phyloP scores from a whole-genome alignment of 306 rosid genomes.

The Hippophae rhamnoides region DNA sequence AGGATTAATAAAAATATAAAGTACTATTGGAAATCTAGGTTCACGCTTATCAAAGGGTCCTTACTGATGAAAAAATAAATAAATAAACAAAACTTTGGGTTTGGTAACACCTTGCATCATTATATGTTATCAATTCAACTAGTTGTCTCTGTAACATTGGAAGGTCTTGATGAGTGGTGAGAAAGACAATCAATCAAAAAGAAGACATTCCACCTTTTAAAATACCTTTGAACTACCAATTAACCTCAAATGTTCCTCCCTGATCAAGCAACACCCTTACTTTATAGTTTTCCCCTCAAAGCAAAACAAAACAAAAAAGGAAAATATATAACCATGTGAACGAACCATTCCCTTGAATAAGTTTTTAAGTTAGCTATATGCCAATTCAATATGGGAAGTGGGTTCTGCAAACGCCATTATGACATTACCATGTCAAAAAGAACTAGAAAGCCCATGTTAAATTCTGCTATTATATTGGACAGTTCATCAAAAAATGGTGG shows the following conservation, averaged over 20 bases:
- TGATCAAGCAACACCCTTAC: not conserved
- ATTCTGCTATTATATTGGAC: not conserved
- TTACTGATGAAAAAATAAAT: no score
- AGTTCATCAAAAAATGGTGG: not conserved
- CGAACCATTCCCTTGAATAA: not conserved
- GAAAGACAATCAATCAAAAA: not conserved
- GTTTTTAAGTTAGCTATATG: not conserved
- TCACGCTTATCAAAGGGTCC: no score
- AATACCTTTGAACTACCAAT: not conserved
- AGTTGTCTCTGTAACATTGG: not conserved
- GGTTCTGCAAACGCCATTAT: slow-evolving; percentile 36
- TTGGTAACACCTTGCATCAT: not conserved
- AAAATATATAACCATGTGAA: not conserved
- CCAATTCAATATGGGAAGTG: slow-evolving; percentile 36
- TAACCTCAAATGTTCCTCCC: not conserved
- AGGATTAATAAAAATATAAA: no score
- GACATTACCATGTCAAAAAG: slow-evolving; percentile 79
- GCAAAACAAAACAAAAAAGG: not conserved
- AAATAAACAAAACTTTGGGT: no score
- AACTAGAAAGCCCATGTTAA: slow-evolving; percentile 46
- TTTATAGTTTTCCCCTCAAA: not conserved
- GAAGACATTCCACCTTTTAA: not conserved
- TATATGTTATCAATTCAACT: not conserved
- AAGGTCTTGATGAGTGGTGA: not conserved
- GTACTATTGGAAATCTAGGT: no score